A percentile compares a stretch with the other conserved stretches of the same genome.
phyloP scores from a whole-genome alignment of 306 rosid species.

The Begonia fuchsioides region DNA sequence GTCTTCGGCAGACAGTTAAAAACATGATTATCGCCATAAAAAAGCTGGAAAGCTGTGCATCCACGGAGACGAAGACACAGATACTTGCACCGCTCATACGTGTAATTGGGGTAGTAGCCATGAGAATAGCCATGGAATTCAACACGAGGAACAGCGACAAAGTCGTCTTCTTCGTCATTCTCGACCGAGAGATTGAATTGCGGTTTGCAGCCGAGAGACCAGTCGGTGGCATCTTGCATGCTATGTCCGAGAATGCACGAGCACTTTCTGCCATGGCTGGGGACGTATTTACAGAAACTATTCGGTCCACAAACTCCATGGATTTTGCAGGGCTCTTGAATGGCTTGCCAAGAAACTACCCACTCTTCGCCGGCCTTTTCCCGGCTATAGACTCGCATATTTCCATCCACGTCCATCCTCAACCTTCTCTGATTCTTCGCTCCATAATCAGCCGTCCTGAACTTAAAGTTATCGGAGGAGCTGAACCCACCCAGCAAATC shows the following conservation, averaged over 20 bases:
- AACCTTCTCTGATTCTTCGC: constrained; percentile 20
- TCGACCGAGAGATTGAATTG: constrained; percentile 18
- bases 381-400: constrained; percentile 33
- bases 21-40: neutral
- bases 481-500: constrained; percentile 27
- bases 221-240: constrained; percentile 11
- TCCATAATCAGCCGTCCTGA: constrained; percentile 27
- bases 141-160: constrained; percentile 14
- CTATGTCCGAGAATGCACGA: constrained; percentile 28
- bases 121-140: constrained; percentile 41
- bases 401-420: constrained; percentile 37
- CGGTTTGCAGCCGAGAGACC: constrained; percentile 33
- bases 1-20: constrained; percentile 34
- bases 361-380: constrained; percentile 12
- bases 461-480: constrained; percentile 30
- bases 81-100: constrained; percentile 18
- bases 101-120: constrained; percentile 5
- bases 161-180: constrained; percentile 4
- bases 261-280: constrained; percentile 7
- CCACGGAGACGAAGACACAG: constrained; percentile 21
- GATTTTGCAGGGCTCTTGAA: constrained; percentile 21
- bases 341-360: constrained; percentile 38
- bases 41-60: constrained; percentile 40
- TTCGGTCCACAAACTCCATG: constrained; percentile 40
- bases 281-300: constrained; percentile 19